These are phyloP conservation scores for Camelina neglecta DNA, from an alignment of 345 rosid species.

Conservation along the genomic window DNA sequence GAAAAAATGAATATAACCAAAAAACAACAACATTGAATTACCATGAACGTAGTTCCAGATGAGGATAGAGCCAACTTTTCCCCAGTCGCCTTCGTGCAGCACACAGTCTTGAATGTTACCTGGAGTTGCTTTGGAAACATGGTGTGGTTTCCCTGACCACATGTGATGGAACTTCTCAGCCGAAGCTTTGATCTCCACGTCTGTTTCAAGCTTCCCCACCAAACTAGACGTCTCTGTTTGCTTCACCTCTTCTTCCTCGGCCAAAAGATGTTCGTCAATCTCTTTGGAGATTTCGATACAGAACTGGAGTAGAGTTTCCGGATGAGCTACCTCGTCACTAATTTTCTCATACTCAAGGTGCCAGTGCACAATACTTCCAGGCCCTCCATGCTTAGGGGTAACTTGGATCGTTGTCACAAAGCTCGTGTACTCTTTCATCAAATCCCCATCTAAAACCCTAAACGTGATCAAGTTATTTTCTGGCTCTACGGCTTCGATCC, in stretches of 20 bases:
- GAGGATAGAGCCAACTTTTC: neutral
- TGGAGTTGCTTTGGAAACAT: constrained; percentile 3
- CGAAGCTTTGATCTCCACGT: neutral
- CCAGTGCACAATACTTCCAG: neutral
- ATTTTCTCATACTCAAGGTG: constrained; percentile 8
- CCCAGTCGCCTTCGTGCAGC: neutral
- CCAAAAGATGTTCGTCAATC: neutral
- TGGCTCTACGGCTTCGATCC: neutral
- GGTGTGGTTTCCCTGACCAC: neutral
- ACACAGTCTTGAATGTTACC: neutral
- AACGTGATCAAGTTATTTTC: neutral
- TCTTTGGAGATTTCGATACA: neutral
- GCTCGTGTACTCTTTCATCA: neutral
- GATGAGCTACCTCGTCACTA: neutral
- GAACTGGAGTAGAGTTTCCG: neutral
- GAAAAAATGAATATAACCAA: neutral
- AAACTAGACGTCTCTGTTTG: neutral
- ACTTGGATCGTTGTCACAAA: neutral
- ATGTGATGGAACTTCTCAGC: constrained; percentile 2
- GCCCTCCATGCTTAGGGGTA: neutral
- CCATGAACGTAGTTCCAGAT: neutral
- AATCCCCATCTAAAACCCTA: neutral
- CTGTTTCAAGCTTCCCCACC: neutral
- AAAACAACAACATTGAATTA: neutral
- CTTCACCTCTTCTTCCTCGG: neutral